Base-by-base conservation (phyloP, 108 stramenopile species). In the Cyclotella baltica region DNA sequence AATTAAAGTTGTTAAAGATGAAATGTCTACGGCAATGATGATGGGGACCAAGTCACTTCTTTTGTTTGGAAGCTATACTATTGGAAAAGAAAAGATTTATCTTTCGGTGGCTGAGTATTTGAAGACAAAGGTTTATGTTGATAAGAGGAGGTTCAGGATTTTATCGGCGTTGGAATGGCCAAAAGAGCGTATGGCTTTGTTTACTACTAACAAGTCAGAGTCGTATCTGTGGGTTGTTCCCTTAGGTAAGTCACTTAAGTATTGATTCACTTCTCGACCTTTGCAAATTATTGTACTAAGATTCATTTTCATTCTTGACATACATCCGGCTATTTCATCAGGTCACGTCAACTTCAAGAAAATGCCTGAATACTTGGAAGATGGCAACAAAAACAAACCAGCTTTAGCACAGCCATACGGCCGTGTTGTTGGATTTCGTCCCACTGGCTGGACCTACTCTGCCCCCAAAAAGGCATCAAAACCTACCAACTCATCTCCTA, bases 41-140 rank as follows among this genome's bases (percentile, higher is more conserved):
- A 82, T 75, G 67, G 37, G 46, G 47, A 86, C 78, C 38, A 61
- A 81, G 52, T 87, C 90, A 3, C 81, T 98, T 0, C 86, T 96
- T 61, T 65, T 97, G n/a, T 96, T 98, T 69, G 97, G 97, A 6
- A 88, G 92, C 16, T 98, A 98, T 72, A 95, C 94, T 0, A 97
- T 98, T 37, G 97, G 97, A 23, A 98, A 98, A 74, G 97, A 98
- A 68, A 83, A 81, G 52, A 93, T 97, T n/a, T 96, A 92, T 59
- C 59, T 95, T 33, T 85, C 93, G 10, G 94, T 97, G 28, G 97
- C 97, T 1, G 78, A 85, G 68, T 71, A 72, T 46, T 80, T 85
- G 36, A 72, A 75, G 46, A 62, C 73, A 58, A 94, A 91, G 63
- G 92, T 97, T 3, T 94, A 90, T 71, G 96, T 97, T n/a, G 96